Evolutionary conservation across 2,329 filamentous ascomycete species (phyloP).

Genomic region (Aspergillus quadrilineatus): DNA sequence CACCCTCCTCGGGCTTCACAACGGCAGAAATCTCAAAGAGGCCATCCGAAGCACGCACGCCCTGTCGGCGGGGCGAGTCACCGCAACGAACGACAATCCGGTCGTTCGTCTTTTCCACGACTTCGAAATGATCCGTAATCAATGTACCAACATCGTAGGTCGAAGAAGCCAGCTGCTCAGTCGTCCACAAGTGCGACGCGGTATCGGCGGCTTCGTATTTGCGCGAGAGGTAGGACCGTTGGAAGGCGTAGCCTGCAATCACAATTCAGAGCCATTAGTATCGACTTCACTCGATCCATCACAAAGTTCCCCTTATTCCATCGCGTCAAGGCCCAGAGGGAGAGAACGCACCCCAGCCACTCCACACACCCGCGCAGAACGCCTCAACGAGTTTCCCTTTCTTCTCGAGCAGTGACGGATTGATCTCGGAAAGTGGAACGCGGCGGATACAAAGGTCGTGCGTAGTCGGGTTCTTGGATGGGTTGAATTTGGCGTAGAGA

Average conservation of each 20-base stretch:
- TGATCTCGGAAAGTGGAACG: conserved; percentile 63
- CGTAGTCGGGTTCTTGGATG: conserved; percentile 60
- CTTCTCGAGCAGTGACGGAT: conserved; percentile 63
- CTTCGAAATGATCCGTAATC: conserved; percentile 71
- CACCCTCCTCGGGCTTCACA: conserved; percentile 58
- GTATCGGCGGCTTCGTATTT: conserved; percentile 61
- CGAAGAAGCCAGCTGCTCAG: conserved; percentile 54
- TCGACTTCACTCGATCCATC: neutral
- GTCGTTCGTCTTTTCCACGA: conserved; percentile 62
- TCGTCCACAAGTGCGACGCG: conserved; percentile 61
- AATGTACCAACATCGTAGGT: conserved; percentile 62
- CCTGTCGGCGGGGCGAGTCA: conserved; percentile 60
- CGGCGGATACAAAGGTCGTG: conserved; percentile 65
- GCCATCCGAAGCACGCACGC: conserved; percentile 61
- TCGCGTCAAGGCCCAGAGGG: neutral
- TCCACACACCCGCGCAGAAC: conserved; percentile 68
- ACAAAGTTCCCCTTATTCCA: neutral
- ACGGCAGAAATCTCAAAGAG: conserved; percentile 65
- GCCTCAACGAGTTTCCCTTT: conserved; percentile 61
- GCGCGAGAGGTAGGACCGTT: conserved; percentile 58
- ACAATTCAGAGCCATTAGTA: neutral
- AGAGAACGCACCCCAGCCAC: conserved; percentile 57
- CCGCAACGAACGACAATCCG: conserved; percentile 65
- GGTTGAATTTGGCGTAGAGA: conserved; percentile 61
- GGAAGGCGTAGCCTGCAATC: conserved; percentile 46